Conservation (phyloP, 129 eudicot genomes). For the Silybum marianum region DNA sequence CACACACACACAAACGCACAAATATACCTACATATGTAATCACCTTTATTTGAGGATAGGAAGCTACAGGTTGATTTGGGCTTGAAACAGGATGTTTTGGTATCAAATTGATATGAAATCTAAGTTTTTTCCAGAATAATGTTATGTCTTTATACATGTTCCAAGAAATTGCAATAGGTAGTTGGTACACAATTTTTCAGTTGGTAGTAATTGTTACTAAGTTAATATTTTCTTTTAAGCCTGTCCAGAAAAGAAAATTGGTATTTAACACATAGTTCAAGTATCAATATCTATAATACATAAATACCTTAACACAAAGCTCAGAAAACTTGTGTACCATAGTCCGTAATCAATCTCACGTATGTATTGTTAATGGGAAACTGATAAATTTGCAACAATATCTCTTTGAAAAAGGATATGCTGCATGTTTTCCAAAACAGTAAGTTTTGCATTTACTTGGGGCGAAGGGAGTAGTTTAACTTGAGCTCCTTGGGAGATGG, state of each 20-base stretch:
- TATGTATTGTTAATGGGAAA: background rate
- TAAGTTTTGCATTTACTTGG: slow-evolving; percentile 2
- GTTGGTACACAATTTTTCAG: background rate
- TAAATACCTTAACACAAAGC: background rate
- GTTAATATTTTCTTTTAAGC: background rate
- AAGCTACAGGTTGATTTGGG: background rate
- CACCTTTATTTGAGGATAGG: background rate
- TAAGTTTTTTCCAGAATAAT: background rate
- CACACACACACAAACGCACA: background rate
- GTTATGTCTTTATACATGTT: background rate
- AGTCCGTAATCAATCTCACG: background rate
- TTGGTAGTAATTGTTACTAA: background rate
- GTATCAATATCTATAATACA: background rate
- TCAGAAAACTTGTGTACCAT: background rate
- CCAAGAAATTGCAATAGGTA: background rate
- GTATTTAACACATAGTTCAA: background rate
- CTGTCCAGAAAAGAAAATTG: background rate
- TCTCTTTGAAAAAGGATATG: background rate
- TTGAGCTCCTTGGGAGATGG: background rate
- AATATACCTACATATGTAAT: background rate
- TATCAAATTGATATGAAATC: background rate
- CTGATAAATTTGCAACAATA: background rate
- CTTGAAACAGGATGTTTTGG: background rate
- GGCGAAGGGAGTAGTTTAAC: background rate
- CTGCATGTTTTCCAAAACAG: background rate